phyloP scores from a whole-genome alignment of 768 basidiomycete species.

The Lactarius hengduanensis region DNA sequence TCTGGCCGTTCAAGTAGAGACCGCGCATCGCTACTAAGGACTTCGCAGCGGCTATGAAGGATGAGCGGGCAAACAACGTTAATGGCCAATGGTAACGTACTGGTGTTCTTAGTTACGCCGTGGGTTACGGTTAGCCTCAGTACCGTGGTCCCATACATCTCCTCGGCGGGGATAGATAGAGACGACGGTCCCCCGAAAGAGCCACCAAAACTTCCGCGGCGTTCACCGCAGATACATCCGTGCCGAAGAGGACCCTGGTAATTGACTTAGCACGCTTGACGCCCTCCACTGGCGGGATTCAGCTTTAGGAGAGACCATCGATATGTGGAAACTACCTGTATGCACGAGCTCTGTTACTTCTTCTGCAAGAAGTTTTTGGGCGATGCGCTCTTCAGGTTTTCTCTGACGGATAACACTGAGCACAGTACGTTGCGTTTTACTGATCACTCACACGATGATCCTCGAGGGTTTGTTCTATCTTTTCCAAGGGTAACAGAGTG shows the following conservation, averaged over 20 bases:
- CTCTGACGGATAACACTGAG: slow-evolving; percentile 29
- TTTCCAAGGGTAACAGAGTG: slow-evolving; percentile 24
- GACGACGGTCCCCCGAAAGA: slow-evolving; percentile 62
- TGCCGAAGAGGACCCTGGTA: slow-evolving; percentile 47
- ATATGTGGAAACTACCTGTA: slow-evolving; percentile 40
- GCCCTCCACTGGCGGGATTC: slow-evolving; percentile 37
- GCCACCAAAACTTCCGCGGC: slow-evolving; percentile 58
- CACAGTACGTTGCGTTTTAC: background rate
- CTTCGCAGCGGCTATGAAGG: slow-evolving; percentile 24
- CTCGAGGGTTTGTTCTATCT: slow-evolving; percentile 20
- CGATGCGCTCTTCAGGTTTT: slow-evolving; percentile 42
- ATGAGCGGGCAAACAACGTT: background rate
- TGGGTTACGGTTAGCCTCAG: slow-evolving; percentile 60
- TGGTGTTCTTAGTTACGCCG: slow-evolving; percentile 53
- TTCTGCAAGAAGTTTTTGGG: slow-evolving; percentile 52
- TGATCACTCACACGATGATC: slow-evolving; percentile 23
- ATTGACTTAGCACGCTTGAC: slow-evolving; percentile 44
- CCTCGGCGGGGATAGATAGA: slow-evolving; percentile 49
- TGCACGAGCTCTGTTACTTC: slow-evolving; percentile 63
- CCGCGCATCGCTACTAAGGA: slow-evolving; percentile 26
- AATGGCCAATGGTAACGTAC: slow-evolving; percentile 4
- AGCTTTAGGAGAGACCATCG: background rate
- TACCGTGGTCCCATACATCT: slow-evolving; percentile 54
- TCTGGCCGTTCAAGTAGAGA: slow-evolving; percentile 26
- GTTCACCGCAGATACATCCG: slow-evolving; percentile 41